A percentile compares a stretch with the other conserved stretches of the same genome.
phyloP scores from a whole-genome alignment of 768 basidiomycete species.

The Pisolithus marmoratus region DNA sequence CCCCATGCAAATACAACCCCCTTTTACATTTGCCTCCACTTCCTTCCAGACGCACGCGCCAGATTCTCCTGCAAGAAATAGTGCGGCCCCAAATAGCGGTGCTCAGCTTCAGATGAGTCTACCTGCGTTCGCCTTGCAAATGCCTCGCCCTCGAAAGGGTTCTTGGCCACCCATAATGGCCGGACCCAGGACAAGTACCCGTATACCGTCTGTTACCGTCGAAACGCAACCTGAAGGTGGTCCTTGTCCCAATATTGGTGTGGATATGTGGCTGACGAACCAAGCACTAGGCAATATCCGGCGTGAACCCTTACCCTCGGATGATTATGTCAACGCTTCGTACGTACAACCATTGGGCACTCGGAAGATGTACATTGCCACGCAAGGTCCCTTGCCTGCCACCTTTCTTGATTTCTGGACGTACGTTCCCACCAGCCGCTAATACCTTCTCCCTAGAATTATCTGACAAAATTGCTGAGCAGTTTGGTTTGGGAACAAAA shows the following conservation, averaged over 20 bases:
- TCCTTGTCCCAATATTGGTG: not conserved
- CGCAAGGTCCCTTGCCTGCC: conserved; percentile 87
- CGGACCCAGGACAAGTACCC: conserved; percentile 1
- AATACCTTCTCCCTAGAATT: not conserved
- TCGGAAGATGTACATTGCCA: conserved; percentile 82
- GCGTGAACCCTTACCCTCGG: conserved; percentile 38
- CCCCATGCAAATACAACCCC: conserved; percentile 10
- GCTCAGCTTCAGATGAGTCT: conserved; percentile 4
- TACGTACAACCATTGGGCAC: conserved; percentile 87
- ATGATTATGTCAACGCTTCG: conserved; percentile 95
- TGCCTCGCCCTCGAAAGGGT: conserved; percentile 11
- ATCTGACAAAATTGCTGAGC: not conserved
- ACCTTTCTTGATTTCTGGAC: conserved; percentile 96
- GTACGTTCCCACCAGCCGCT: conserved; percentile 39
- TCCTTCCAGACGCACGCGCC: too few relatives aligned
- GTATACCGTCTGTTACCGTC: not conserved
- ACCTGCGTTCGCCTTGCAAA: conserved; percentile 12
- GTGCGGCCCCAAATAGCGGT: too few relatives aligned
- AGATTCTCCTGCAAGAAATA: too few relatives aligned
- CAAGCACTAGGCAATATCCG: conserved; percentile 6
- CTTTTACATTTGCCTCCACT: conserved; percentile 1
- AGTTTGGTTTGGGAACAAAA: conserved; percentile 93
- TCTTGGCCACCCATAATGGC: conserved; percentile 11
- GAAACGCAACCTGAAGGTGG: not conserved
- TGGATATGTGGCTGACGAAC: not conserved